These are phyloP conservation scores for Picocystis sp. DNA, from an alignment of 163 green algal genomes.

Conservation along the genomic window DNA sequence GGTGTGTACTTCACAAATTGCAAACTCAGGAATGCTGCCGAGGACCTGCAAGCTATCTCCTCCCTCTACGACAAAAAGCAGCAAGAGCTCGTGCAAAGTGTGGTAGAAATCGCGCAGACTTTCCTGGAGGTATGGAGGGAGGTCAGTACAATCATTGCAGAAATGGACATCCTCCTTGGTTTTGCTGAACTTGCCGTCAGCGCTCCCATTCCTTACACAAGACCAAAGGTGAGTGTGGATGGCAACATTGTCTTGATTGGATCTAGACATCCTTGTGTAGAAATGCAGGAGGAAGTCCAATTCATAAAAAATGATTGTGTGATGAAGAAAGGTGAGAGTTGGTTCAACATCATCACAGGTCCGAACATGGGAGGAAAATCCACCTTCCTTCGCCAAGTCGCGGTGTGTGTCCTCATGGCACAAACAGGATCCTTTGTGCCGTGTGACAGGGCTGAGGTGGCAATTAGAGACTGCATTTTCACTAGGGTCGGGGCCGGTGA, in stretches of 20 bases:
- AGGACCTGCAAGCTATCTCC: slow-evolving; percentile 33
- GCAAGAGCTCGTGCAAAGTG: slow-evolving; percentile 23
- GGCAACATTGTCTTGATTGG: slow-evolving; percentile 27
- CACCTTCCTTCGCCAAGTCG: slow-evolving; percentile 52
- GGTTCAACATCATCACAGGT: slow-evolving; percentile 82
- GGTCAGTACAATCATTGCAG: slow-evolving; percentile 48
- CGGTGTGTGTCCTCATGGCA: slow-evolving; percentile 67
- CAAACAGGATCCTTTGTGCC: slow-evolving; percentile 76
- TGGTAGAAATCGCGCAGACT: slow-evolving; percentile 68
- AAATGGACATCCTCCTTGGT: slow-evolving; percentile 72
- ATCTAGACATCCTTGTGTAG: slow-evolving; percentile 73
- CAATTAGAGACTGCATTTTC: slow-evolving; percentile 65
- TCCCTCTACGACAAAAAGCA: slow-evolving; percentile 15
- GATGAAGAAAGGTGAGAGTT: slow-evolving; percentile 40
- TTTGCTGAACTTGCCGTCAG: slow-evolving; percentile 65
- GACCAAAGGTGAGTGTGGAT: slow-evolving; percentile 18
- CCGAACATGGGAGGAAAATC: slow-evolving; percentile 93
- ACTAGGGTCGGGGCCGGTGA: slow-evolving; percentile 80
- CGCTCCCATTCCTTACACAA: slow-evolving; percentile 54
- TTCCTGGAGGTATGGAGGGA: slow-evolving; percentile 79
- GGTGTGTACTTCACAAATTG: slow-evolving; percentile 87
- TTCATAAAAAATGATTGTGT: slow-evolving; percentile 7
- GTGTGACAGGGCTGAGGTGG: slow-evolving; percentile 32
- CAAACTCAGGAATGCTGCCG: slow-evolving; percentile 41
- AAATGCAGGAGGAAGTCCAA: slow-evolving; percentile 35